Evolutionary conservation across 1,139 yeast genomes (phyloP).

Genomic region (Arxiozyma bovina): DNA sequence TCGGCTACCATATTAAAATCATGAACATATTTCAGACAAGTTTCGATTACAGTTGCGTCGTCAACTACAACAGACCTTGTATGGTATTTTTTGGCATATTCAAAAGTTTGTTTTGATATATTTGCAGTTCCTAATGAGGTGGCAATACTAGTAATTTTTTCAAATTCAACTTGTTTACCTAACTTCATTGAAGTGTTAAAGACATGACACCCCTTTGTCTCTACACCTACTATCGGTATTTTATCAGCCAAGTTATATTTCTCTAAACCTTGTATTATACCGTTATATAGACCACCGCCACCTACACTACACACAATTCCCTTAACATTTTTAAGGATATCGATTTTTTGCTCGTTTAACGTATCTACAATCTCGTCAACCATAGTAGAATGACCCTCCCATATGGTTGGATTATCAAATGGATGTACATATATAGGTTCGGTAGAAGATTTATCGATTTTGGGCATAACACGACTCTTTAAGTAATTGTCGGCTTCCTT

Average conservation of each 20-base stretch:
- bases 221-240: constrained; percentile 47
- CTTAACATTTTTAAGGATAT: constrained; percentile 34
- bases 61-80: constrained; percentile 42
- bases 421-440: constrained; percentile 60
- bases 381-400: constrained; percentile 61
- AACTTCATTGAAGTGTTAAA: constrained; percentile 42
- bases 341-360: constrained; percentile 23
- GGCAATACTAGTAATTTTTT: constrained; percentile 47
- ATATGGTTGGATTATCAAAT: constrained; percentile 50
- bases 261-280: constrained; percentile 49
- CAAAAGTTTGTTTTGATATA: constrained; percentile 42
- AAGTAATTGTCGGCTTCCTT: constrained; percentile 57
- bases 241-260: constrained; percentile 33
- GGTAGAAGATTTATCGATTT: constrained; percentile 24
- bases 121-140: constrained; percentile 53
- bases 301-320: constrained; percentile 64
- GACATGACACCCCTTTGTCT: constrained; percentile 54
- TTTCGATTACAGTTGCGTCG: constrained; percentile 47
- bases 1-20: constrained; percentile 48
- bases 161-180: constrained; percentile 38
- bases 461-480: constrained; percentile 34
- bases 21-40: constrained; percentile 43
- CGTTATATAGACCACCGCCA: constrained; percentile 67
- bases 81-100: constrained; percentile 33
- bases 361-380: constrained; percentile 49